phyloP scores from a whole-genome alignment of 805 yeast genomes.

The Torulaspora franciscae region DNA sequence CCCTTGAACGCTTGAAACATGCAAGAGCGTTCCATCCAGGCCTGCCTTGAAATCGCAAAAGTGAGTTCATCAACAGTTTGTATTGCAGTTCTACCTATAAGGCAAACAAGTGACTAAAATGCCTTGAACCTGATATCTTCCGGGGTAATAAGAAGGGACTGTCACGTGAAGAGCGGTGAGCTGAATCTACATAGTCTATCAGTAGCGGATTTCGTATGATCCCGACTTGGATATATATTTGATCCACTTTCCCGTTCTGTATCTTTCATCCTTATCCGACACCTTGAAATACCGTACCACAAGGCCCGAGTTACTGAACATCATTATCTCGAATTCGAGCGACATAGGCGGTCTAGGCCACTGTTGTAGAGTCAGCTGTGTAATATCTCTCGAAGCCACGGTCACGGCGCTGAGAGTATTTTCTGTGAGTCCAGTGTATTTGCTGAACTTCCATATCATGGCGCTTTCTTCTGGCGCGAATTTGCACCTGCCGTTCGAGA shows the following conservation, averaged over 20 bases:
- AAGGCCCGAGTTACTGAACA: conserved; percentile 74
- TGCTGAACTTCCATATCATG: conserved; percentile 65
- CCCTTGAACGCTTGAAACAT: neutral
- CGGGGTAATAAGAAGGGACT: neutral
- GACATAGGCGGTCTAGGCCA: conserved; percentile 78
- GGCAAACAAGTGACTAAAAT: neutral
- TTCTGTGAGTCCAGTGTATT: conserved; percentile 63
- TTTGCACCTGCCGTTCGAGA: conserved; percentile 62
- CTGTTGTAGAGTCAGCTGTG: conserved; percentile 25
- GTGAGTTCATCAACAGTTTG: neutral
- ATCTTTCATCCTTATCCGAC: conserved; percentile 47
- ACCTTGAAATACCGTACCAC: conserved; percentile 69
- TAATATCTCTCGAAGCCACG: conserved; percentile 33
- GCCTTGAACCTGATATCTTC: neutral
- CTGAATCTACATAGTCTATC: conserved; percentile 10
- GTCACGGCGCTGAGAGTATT: conserved; percentile 55
- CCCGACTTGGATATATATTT: conserved; percentile 74
- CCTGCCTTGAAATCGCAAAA: neutral
- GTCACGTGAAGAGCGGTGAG: conserved; percentile 2
- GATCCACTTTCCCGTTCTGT: conserved; percentile 82
- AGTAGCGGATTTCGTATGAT: conserved; percentile 72
- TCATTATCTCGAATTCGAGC: conserved; percentile 60
- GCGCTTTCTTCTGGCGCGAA: conserved; percentile 60
- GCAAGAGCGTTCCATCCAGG: neutral
- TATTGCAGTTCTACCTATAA: neutral